Evolutionary conservation across 1,139 yeast species (phyloP), one percentile per base, ranked within the genome.

Genomic region (Lodderomyces beijingensis): DNA sequence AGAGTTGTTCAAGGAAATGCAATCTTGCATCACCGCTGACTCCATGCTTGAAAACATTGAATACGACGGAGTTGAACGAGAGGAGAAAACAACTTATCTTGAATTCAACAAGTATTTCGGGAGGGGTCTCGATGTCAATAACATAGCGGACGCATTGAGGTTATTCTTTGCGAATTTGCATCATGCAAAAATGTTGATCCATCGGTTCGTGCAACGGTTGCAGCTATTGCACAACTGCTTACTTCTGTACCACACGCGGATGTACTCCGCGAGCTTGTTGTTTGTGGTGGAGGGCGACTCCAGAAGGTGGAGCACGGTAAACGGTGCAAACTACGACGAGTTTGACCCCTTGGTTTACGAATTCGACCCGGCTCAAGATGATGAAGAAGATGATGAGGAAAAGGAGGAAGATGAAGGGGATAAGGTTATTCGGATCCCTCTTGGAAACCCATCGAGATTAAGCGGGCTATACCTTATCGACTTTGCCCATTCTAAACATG

Each of bases 401-500:
- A 28, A 26, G 3, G 28, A 32, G 4, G 54, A 47, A 2, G 62
- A 51, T 2, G 60, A 55, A 3, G 58, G 50, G 1, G 53, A 47
- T 2, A 15, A 6, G 9, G 11, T 13, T 10, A 19, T 19, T 8
- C 12, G 10, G 14, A 23, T 23, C 25, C 21, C 21, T 7, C 9
- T 19, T 19, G 10, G 10, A 8, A 23, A 10, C 14, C 14, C 14
- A 6, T 7, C 10, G n/a, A 23, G n/a, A 3, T 34, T 43, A 20
- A 41, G 86, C 42, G 61, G 76, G 5, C 63, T 87, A 30, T 68
- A 77, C 29, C 49, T 89, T 35, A 87, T 91, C 11, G 98, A 91
- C 54, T 88, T 91, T 65, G 97, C 96, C 1, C 97, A 89, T 53
- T 76, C 96, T 0, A 72, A 65, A 42, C 60, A 73, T 39, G 69